A percentile compares a stretch with the other conserved stretches of the same genome.
phyloP scores from a whole-genome alignment of 805 yeast species.

The Metschnikowia arizonensis region DNA sequence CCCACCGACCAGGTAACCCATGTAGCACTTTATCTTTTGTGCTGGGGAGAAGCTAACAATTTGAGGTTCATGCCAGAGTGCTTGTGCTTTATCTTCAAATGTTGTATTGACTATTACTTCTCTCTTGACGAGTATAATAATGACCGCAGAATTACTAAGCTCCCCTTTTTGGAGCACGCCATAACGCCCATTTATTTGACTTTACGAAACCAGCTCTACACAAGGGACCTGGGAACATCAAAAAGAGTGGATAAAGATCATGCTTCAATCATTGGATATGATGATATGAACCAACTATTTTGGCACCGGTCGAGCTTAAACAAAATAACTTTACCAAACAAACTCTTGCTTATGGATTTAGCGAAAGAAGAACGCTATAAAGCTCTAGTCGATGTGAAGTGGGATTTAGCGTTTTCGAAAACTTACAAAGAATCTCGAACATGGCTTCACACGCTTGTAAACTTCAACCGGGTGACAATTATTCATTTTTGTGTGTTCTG shows the following conservation, averaged over 20 bases:
- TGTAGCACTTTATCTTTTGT: slow-evolving; percentile 61
- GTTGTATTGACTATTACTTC: slow-evolving; percentile 66
- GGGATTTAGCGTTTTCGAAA: slow-evolving; percentile 77
- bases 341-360: slow-evolving; percentile 47
- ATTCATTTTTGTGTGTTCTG: slow-evolving; percentile 72
- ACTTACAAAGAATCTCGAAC: slow-evolving; percentile 95
- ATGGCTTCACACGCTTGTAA: slow-evolving; percentile 93
- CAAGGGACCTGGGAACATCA: slow-evolving; percentile 39
- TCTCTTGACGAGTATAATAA: slow-evolving; percentile 38
- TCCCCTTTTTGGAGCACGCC: slow-evolving; percentile 54
- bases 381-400: slow-evolving; percentile 50
- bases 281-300: slow-evolving; percentile 83
- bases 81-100: slow-evolving; percentile 75
- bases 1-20: slow-evolving; percentile 59
- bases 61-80: slow-evolving; percentile 87
- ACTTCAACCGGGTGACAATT: slow-evolving; percentile 74
- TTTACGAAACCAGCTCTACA: slow-evolving; percentile 53
- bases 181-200: slow-evolving; percentile 72
- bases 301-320: slow-evolving; percentile 76
- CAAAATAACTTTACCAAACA: slow-evolving; percentile 45
- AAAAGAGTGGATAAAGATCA: slow-evolving; percentile 59
- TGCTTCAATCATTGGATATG: slow-evolving; percentile 71
- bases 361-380: slow-evolving; percentile 55
- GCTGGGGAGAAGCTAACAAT: slow-evolving; percentile 92
- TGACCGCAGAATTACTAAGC: slow-evolving; percentile 17